Evolutionary conservation across 2,329 filamentous ascomycete species (phyloP), one percentile per base, ranked within the genome.

Genomic region (Aciculosporium take): DNA sequence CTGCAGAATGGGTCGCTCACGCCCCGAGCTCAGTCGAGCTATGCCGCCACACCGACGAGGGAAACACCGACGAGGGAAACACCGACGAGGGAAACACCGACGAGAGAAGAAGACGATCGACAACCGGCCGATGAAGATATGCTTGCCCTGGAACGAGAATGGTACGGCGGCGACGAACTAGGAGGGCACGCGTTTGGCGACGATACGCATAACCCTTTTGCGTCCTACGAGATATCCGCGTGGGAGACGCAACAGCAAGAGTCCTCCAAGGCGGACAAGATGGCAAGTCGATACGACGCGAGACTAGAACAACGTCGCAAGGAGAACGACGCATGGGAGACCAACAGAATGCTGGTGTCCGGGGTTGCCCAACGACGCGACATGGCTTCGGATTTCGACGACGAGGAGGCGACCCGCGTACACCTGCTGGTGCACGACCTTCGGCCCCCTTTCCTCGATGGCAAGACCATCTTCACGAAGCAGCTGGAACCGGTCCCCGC

Each of bases 251-350:
- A 84, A 56, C 76, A 85, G 54, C 84, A 93, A 57, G 86, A 94
- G 60, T 73, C 73, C 13, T 81, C 78, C 12, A 64, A 87, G 57
- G 70, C 78, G 7, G 84, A 93, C 60, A 91, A 85, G 69, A 91
- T 91, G 66, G 71, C 79, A 5, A 79, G 73, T 40, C 79, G 74
- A 52, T 74, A 69, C 53, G 74, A 67, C 41, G 82, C 82, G 34
- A 74, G 84, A 39, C 79, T 81, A 46, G 71, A 85, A 44, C 86
- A 94, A 61, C 84, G 88, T 52, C 85, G 94, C 59, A 87, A 84
- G 56, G 91, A 98, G 56, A 87, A 91, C 33, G 91, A 98, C 62
- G 89, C 88, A 0, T 98, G 91, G 91, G 93, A 98, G 62, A 91
- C 89, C 13, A 98, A 98, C 59, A 84, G 91, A 45, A 96, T 98